phyloP scores from a whole-genome alignment of 176 grass and related monocot species.

The Pontederia paniculata region DNA sequence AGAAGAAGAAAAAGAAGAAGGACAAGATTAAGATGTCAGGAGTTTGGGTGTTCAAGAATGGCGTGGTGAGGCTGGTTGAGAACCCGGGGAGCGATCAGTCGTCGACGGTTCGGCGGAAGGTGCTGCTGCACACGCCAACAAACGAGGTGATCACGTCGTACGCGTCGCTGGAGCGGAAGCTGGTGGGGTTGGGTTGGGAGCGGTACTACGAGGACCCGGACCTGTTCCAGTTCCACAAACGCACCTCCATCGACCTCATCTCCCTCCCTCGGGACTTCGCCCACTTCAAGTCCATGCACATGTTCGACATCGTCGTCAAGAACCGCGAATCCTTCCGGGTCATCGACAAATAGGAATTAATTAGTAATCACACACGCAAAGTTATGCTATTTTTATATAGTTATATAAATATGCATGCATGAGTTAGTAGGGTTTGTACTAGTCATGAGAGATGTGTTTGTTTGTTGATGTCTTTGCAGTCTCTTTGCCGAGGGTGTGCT shows the following conservation, averaged over 20 bases:
- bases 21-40: slow-evolving; percentile 42
- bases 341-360: slow-evolving; percentile 44
- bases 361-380: no score
- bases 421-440: no score
- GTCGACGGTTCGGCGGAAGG: slow-evolving; percentile 36
- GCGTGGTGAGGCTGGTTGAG: slow-evolving; percentile 63
- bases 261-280: slow-evolving; percentile 61
- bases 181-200: slow-evolving; percentile 68
- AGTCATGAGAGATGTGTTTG: no score
- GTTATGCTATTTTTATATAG: no score
- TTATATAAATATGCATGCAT: no score
- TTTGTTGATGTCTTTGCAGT: no score
- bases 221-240: slow-evolving; percentile 67
- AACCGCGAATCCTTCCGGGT: slow-evolving; percentile 71
- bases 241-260: slow-evolving; percentile 66
- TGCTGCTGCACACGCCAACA: slow-evolving; percentile 46
- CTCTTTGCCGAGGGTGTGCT: no score
- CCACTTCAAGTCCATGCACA: slow-evolving; percentile 62
- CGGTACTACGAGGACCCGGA: slow-evolving; percentile 34
- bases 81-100: slow-evolving; percentile 22
- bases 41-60: slow-evolving; percentile 90
- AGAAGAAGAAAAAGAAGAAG: no score
- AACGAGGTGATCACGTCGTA: slow-evolving; percentile 61
- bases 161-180: slow-evolving; percentile 61
- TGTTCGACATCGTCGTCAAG: slow-evolving; percentile 89